Conservation (phyloP, 2,329 filamentous ascomycete species). For the Neonectria ditissima region DNA sequence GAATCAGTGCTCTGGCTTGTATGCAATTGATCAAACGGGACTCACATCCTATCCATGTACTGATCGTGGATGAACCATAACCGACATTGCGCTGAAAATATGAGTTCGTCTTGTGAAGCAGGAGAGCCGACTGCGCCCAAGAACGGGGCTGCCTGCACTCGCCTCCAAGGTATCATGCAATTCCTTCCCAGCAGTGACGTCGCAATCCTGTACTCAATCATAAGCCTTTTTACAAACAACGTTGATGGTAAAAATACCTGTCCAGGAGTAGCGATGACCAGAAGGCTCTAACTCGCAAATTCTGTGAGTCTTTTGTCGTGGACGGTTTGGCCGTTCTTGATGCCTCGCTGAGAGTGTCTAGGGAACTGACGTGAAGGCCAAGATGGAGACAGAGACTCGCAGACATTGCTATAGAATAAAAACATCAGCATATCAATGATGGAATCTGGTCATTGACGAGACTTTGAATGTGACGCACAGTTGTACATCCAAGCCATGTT, state of each 20-base stretch:
- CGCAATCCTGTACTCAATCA: constrained; percentile 3
- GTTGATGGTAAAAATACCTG: no score
- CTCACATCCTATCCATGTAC: constrained; percentile 17
- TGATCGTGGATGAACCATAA: constrained; percentile 20
- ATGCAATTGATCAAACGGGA: no score
- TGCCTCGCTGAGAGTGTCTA: neutral
- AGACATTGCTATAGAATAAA: constrained; percentile 4
- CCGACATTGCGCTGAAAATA: constrained; percentile 1
- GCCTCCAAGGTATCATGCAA: constrained; percentile 17
- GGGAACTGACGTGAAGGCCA: constrained; percentile 11
- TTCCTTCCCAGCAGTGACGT: constrained; percentile 9
- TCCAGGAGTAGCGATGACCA: constrained; percentile 8
- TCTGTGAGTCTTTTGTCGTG: neutral
- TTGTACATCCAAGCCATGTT: constrained; percentile 23
- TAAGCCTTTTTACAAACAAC: no score
- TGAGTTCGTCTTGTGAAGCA: neutral
- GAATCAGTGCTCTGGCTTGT: no score
- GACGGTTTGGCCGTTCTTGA: neutral
- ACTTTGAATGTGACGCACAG: neutral
- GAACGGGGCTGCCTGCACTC: constrained; percentile 6
- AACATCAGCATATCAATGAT: neutral
- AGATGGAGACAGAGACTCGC: constrained; percentile 12
- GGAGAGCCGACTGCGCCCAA: neutral
- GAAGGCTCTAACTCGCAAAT: neutral
- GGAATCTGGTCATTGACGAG: neutral